Evolutionary conservation across 805 yeast species (phyloP).

Genomic region (Candida adriatica): DNA sequence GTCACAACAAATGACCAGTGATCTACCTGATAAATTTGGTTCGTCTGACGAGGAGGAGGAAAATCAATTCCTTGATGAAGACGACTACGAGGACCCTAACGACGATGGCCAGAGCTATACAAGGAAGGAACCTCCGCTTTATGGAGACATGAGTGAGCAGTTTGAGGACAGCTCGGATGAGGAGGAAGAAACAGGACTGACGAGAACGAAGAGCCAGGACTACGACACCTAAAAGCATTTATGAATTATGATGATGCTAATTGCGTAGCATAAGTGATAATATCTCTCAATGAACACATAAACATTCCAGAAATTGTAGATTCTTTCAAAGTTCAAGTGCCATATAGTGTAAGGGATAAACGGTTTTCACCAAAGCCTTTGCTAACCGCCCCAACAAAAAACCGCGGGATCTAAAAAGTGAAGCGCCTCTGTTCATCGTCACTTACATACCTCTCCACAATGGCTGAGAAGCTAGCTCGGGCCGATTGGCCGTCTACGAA

Average conservation of each 20-base stretch:
- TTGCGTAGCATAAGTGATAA: no score
- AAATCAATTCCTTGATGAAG: slow-evolving; percentile 38
- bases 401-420: no score
- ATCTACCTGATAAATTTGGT: slow-evolving; percentile 49
- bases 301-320: neutral
- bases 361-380: no score
- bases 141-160: slow-evolving; percentile 30
- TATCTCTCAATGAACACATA: no score
- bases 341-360: no score
- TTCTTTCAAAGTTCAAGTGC: no score
- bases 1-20: slow-evolving; percentile 64
- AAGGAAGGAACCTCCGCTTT: slow-evolving; percentile 53
- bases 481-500: slow-evolving; percentile 11
- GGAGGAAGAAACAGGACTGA: slow-evolving; percentile 27
- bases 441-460: no score
- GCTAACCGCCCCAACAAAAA: no score
- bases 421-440: no score
- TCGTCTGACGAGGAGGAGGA: slow-evolving; percentile 43
- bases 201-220: slow-evolving; percentile 31
- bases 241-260: slow-evolving; percentile 6
- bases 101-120: slow-evolving; percentile 76
- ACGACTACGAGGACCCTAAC: slow-evolving; percentile 72
- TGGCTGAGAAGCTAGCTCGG: slow-evolving; percentile 5
- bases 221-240: slow-evolving; percentile 16
- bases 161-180: slow-evolving; percentile 24